Evolutionary conservation across 1,284 basidiomycete genomes (phyloP).

Genomic region (Cutaneotrichosporon mucoides): DNA sequence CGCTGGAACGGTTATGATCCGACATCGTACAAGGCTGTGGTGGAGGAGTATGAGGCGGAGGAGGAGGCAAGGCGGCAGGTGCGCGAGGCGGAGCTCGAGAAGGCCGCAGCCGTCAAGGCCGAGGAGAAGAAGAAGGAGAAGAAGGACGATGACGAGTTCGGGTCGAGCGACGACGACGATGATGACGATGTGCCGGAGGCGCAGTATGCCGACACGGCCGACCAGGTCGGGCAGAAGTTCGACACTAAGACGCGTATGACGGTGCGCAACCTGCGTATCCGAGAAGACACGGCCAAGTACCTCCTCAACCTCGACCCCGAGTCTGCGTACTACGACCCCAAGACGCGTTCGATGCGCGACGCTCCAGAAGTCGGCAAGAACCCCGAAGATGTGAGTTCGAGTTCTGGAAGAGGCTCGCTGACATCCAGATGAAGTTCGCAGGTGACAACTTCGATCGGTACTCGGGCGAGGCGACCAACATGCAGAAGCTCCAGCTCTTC

Average conservation of each 20-base stretch:
- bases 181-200: conserved; percentile 79
- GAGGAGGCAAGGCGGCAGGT: conserved; percentile 84
- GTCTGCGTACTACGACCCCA: conserved; percentile 98
- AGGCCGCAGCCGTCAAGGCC: conserved; percentile 72
- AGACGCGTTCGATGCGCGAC: conserved; percentile 99
- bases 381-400: conserved; percentile 61
- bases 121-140: conserved; percentile 71
- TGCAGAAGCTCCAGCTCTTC: conserved; percentile 89
- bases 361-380: conserved; percentile 73
- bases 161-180: conserved; percentile 70
- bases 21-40: conserved; percentile 73
- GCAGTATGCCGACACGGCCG: conserved; percentile 95
- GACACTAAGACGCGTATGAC: conserved; percentile 98
- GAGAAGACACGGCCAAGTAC: conserved; percentile 99
- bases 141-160: conserved; percentile 79
- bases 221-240: conserved; percentile 94
- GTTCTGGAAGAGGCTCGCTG: too few species aligned
- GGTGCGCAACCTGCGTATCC: conserved; percentile 94
- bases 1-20: conserved; percentile 98
- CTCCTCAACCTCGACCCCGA: conserved; percentile 93
- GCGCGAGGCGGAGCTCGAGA: conserved; percentile 94
- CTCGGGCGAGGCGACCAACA: conserved; percentile 84
- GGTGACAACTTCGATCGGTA: conserved; percentile 93
- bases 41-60: conserved; percentile 90
- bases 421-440: conserved; percentile 65